Base-by-base conservation (phyloP, 2,329 filamentous ascomycete species). In the Fusarium burgessii region DNA sequence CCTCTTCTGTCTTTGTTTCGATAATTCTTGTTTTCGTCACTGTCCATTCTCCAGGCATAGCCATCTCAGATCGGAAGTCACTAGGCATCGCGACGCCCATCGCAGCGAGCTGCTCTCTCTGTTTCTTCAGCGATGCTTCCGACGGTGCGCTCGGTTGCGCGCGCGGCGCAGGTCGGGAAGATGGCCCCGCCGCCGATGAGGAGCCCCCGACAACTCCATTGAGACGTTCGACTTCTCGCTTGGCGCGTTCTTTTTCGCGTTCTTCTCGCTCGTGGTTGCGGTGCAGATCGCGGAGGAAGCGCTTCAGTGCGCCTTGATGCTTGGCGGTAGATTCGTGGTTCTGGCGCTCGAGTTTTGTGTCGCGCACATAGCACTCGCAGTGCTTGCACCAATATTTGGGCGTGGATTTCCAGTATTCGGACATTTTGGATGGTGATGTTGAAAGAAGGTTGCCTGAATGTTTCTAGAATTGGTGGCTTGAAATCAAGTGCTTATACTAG, bases 361-460 rank as follows among this genome's bases (percentile, higher is more conserved):
- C 96, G 82, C 93, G 93, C 52, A 99, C 93, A 82, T 91, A 98
- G 78, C 88, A 89, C 78, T 90, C 89, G 88, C 96, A 99, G 85
- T 97, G 93, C 82, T 98, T 98, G 89, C 96, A 99, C 94, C 95
- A 98, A 84, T 97, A 97, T 79, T 92, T 95, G 9, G 95, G 95
- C 80, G 95, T 97, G 23, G 95, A 98, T 81, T 98, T 98, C 96
- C 96, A 98, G 83, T 97, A 97, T 86, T 98, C 96, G 1, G 96
- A 91, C 96, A 99, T 98, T 59, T 58, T 68, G 59, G 41, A 4
- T 41, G 41, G 23, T 49, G 61, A 15, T 68, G 61, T 18, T 33
- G 51, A 32, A 43, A 35, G 29, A 33, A 49, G 33, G 27, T 38
- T 52, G 57, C 46, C 51, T 62, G 36, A 17, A 38, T 18, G 38